A percentile compares a stretch with the other conserved stretches of the same genome.
phyloP scores from a whole-genome alignment of 495 filamentous ascomycete genomes.

The Xylaria curta region DNA sequence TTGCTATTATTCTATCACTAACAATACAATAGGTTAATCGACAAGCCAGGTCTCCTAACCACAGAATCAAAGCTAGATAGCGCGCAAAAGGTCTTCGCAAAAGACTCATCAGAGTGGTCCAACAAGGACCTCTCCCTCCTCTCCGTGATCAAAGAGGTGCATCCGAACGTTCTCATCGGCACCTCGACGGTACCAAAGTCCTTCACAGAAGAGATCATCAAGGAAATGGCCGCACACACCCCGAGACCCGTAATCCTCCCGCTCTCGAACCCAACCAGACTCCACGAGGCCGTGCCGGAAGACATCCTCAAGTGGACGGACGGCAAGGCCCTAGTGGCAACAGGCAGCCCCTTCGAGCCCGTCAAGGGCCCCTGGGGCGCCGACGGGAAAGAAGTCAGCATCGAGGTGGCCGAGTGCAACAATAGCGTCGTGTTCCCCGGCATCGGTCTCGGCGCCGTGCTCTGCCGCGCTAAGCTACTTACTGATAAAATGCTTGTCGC shows the following conservation, averaged over 20 bases:
- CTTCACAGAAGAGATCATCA: conserved; percentile 76
- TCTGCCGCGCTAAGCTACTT: conserved; percentile 66
- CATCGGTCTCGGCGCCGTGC: conserved; percentile 80
- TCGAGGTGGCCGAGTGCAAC: conserved; percentile 86
- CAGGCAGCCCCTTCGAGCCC: conserved; percentile 82
- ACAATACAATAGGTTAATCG: conserved; percentile 68
- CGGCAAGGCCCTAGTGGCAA: conserved; percentile 81
- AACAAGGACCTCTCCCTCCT: conserved; percentile 64
- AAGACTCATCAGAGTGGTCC: conserved; percentile 69
- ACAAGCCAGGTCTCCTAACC: conserved; percentile 81
- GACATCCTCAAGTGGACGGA: conserved; percentile 82
- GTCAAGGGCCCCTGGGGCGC: conserved; percentile 65
- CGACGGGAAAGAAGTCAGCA: conserved; percentile 61
- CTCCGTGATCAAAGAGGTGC: conserved; percentile 70
- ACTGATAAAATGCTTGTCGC: conserved; percentile 84
- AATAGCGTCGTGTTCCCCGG: conserved; percentile 88
- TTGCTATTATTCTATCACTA: not conserved
- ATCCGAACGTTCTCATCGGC: conserved; percentile 83
- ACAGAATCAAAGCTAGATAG: conserved; percentile 62
- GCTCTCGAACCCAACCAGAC: conserved; percentile 82
- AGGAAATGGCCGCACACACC: conserved; percentile 80
- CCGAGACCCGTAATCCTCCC: conserved; percentile 83
- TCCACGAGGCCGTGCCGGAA: conserved; percentile 82
- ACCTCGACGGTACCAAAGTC: conserved; percentile 82
- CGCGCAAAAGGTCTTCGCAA: conserved; percentile 72